phyloP scores from a whole-genome alignment of 805 yeast species.

The Metschnikowia lunata region DNA sequence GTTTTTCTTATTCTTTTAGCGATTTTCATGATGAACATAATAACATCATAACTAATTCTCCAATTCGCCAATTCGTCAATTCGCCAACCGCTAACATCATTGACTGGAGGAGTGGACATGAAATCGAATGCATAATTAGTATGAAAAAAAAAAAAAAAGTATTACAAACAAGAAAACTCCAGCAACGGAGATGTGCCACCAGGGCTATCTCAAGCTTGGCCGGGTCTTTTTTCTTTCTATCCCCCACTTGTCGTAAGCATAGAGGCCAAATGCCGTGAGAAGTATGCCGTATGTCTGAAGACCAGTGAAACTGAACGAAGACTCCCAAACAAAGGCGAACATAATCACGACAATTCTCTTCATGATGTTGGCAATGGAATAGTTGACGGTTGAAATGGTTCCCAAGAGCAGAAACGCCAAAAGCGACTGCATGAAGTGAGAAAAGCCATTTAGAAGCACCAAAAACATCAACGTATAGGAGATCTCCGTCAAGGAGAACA shows the following conservation, averaged over 20 bases:
- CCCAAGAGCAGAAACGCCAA: slow-evolving; percentile 76
- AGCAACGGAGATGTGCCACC: too few relatives aligned
- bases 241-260: slow-evolving; percentile 42
- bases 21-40: too few relatives aligned
- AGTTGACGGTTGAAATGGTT: slow-evolving; percentile 66
- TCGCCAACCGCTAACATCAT: too few relatives aligned
- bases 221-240: slow-evolving; percentile 9
- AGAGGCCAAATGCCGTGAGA: slow-evolving; percentile 37
- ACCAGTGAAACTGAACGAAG: slow-evolving; percentile 29
- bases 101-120: too few relatives aligned
- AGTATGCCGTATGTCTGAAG: slow-evolving; percentile 34
- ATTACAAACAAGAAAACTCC: too few relatives aligned
- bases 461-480: slow-evolving; percentile 29
- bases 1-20: too few relatives aligned
- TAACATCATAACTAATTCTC: too few relatives aligned
- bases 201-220: not conserved
- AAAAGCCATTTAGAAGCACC: slow-evolving; percentile 56
- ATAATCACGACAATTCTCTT: slow-evolving; percentile 69
- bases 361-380: slow-evolving; percentile 73
- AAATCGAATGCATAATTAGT: too few relatives aligned
- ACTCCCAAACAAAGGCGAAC: slow-evolving; percentile 61
- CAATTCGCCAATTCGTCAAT: too few relatives aligned
- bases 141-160: too few relatives aligned
- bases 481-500: slow-evolving; percentile 30
- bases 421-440: slow-evolving; percentile 70